Percentiles rank a stretch among this genome's conserved stretches.
Conservation (phyloP, 2,329 filamentous ascomycete genomes). For the Fusarium goolgardi region DNA sequence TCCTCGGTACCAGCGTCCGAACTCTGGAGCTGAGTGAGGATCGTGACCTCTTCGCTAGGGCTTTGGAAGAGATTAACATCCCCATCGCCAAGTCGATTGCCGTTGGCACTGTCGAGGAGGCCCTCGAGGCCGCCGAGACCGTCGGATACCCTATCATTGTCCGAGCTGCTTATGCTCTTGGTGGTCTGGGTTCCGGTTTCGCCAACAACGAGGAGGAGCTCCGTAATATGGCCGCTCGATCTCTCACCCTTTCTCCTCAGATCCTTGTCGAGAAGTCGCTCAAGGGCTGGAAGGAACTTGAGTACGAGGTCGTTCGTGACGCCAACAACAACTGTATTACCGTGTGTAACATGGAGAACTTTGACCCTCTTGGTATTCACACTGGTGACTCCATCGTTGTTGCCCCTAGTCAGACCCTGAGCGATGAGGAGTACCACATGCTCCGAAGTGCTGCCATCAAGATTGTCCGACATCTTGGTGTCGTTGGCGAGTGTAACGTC, state of each 20-base stretch:
- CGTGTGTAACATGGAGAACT: constrained; percentile 87
- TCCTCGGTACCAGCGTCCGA: constrained; percentile 93
- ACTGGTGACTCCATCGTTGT: constrained; percentile 99
- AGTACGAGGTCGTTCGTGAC: constrained; percentile 98
- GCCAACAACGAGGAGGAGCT: constrained; percentile 95
- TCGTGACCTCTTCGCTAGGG: constrained; percentile 94
- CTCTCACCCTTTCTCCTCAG: constrained; percentile 92
- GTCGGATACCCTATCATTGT: constrained; percentile 98
- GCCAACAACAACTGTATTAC: constrained; percentile 99
- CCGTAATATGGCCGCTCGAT: constrained; percentile 90
- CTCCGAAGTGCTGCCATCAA: constrained; percentile 97
- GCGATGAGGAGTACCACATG: constrained; percentile 99
- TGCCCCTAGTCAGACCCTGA: constrained; percentile 94
- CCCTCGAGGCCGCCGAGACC: constrained; percentile 83
- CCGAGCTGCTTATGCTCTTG: constrained; percentile 94
- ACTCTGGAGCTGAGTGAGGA: constrained; percentile 96
- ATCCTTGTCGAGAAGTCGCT: constrained; percentile 98
- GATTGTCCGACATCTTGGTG: constrained; percentile 95
- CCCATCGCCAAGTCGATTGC: constrained; percentile 97
- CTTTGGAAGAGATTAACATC: constrained; percentile 96
- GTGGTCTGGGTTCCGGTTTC: constrained; percentile 95
- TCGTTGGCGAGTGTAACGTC: constrained; percentile 98
- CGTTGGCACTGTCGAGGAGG: constrained; percentile 90
- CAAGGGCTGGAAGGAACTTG: constrained; percentile 99
- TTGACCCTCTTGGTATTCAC: constrained; percentile 96